Conservation (phyloP, 2,329 filamentous ascomycete species). For the Magnaporthiopsis poae region DNA sequence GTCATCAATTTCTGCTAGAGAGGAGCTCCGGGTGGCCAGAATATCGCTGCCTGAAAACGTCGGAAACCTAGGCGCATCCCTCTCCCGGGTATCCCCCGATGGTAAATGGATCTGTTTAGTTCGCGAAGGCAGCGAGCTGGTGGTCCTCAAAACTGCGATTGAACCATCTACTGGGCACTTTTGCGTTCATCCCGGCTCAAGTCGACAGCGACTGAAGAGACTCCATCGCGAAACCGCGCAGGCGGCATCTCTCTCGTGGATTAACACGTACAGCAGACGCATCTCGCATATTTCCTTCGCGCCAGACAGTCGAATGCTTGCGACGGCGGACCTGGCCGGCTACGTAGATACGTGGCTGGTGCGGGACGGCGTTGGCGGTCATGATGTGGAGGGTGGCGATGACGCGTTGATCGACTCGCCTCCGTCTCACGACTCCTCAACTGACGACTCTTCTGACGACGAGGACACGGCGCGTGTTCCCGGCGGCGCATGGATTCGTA, state of each 20-base stretch:
- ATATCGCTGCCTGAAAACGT: constrained; percentile 52
- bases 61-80: constrained; percentile 54
- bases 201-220: constrained; percentile 38
- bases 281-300: constrained; percentile 72
- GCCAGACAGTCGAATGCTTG: constrained; percentile 67
- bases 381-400: constrained; percentile 24
- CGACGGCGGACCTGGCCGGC: constrained; percentile 70
- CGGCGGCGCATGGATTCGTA: constrained; percentile 64
- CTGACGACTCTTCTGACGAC: constrained; percentile 19
- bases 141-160: not conserved
- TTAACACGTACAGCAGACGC: constrained; percentile 66
- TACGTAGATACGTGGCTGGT: constrained; percentile 81
- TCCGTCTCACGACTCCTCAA: constrained; percentile 19
- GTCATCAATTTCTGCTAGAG: constrained; percentile 37
- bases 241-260: constrained; percentile 50
- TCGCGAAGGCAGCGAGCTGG: constrained; percentile 50
- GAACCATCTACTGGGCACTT: not conserved
- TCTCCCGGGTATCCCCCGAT: constrained; percentile 60
- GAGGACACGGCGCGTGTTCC: constrained; percentile 22
- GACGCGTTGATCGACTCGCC: constrained; percentile 18
- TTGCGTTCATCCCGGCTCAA: constrained; percentile 23
- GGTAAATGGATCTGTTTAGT: constrained; percentile 59
- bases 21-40: constrained; percentile 61
- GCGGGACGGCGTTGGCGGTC: constrained; percentile 20
- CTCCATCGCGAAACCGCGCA: constrained; percentile 39